A percentile compares a stretch with the other conserved stretches of the same genome.
These are phyloP conservation scores for Nemania bipapillata DNA, from an alignment of 2,329 filamentous ascomycete genomes.

Conservation along the genomic window DNA sequence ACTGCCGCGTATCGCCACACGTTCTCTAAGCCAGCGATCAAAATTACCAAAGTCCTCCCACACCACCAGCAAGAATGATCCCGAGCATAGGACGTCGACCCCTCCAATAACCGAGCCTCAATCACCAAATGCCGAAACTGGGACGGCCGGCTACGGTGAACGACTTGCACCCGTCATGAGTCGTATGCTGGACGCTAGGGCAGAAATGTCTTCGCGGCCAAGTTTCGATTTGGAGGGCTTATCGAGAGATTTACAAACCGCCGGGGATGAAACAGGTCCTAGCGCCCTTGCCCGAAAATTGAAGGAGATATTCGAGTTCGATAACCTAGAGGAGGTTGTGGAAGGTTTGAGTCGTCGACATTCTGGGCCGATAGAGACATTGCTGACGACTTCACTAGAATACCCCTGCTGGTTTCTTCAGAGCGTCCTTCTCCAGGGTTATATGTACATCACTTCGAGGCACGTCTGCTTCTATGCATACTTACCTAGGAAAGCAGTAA, in stretches of 20 bases:
- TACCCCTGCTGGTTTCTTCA: constrained; percentile 94
- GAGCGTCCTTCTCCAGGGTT: constrained; percentile 90
- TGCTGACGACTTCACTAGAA: constrained; percentile 62
- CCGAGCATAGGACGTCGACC: constrained; percentile 38
- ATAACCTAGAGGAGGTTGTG: constrained; percentile 83
- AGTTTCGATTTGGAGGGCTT: constrained; percentile 66
- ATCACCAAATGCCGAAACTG: constrained; percentile 48
- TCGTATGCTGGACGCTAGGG: constrained; percentile 78
- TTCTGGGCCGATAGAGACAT: neutral
- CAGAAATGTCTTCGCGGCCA: constrained; percentile 68
- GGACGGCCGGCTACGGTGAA: constrained; percentile 52
- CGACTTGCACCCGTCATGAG: constrained; percentile 77
- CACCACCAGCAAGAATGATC: constrained; percentile 50
- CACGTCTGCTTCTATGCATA: constrained; percentile 98
- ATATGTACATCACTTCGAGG: constrained; percentile 91
- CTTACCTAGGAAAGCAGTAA: constrained; percentile 87
- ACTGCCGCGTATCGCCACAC: constrained; percentile 60
- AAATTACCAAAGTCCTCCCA: constrained; percentile 56
- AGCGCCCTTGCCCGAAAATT: constrained; percentile 75
- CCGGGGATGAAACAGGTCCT: constrained; percentile 55
- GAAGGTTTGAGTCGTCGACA: constrained; percentile 65
- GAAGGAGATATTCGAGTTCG: constrained; percentile 87
- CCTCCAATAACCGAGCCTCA: constrained; percentile 28
- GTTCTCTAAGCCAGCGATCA: constrained; percentile 55
- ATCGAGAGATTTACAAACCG: constrained; percentile 56